These are phyloP conservation scores for Striga asiatica DNA, from an alignment of 257 asterid genomes.

Conservation along the genomic window DNA sequence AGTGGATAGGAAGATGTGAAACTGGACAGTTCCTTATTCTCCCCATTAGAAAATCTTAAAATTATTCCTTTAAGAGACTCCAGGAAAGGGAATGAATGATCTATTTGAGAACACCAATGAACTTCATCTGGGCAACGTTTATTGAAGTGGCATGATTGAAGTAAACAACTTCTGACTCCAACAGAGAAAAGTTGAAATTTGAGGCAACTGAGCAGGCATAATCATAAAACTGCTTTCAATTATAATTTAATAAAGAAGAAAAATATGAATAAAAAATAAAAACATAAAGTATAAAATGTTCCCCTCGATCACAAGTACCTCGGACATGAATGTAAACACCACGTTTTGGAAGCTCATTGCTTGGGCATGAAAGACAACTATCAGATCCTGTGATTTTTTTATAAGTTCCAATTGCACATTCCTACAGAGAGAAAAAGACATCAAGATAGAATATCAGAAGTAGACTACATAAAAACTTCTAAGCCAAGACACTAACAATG, in stretches of 20 bases:
- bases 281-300: conserved; percentile 9
- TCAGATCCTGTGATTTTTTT: conserved; percentile 91
- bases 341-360: conserved; percentile 71
- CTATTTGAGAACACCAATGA: conserved; percentile 93
- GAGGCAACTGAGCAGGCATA: conserved; percentile 1
- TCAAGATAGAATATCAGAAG: neutral
- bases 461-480: conserved; percentile 7
- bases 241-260: neutral
- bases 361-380: conserved; percentile 70
- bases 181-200: neutral
- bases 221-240: conserved; percentile 4
- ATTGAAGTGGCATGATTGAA: neutral
- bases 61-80: conserved; percentile 92
- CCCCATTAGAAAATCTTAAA: neutral
- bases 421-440: conserved; percentile 40
- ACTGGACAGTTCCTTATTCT: conserved; percentile 3
- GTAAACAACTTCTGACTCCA: conserved; percentile 4
- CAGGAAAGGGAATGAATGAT: conserved; percentile 94
- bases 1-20: conserved; percentile 6
- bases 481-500: neutral
- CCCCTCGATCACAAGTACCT: conserved; percentile 41
- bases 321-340: conserved; percentile 64
- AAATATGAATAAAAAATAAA: neutral
- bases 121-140: conserved; percentile 96
- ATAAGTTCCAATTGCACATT: conserved; percentile 85